These are phyloP conservation scores for Ophiosphaerella korrae DNA, from an alignment of 2,329 filamentous ascomycete genomes.

Conservation along the genomic window DNA sequence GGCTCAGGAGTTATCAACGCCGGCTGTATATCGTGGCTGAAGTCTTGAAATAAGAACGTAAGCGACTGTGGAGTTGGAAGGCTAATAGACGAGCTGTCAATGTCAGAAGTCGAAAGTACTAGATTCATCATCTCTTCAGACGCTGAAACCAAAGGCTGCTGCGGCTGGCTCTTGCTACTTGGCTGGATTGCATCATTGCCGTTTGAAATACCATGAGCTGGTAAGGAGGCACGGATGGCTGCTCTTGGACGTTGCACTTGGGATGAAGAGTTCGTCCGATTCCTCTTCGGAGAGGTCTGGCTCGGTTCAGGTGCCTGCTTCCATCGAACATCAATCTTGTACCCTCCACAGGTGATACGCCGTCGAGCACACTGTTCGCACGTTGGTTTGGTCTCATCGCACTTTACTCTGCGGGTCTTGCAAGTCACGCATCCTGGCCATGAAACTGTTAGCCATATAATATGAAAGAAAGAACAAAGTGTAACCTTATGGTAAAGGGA, in stretches of 20 bases:
- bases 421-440: constrained; percentile 69
- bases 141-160: background rate
- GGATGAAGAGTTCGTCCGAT: constrained; percentile 2
- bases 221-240: background rate
- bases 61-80: constrained; percentile 13
- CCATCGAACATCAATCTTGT: constrained; percentile 76
- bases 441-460: constrained; percentile 8
- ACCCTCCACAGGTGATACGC: constrained; percentile 69
- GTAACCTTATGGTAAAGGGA: constrained; percentile 12
- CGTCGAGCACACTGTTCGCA: constrained; percentile 69
- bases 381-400: constrained; percentile 71
- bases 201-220: background rate
- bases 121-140: constrained; percentile 11
- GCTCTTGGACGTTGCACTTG: constrained; percentile 3
- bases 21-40: constrained; percentile 2
- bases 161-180: background rate
- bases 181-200: background rate
- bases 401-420: constrained; percentile 73
- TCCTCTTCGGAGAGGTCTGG: constrained; percentile 36
- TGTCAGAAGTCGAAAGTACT: constrained; percentile 9
- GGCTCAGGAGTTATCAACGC: background rate
- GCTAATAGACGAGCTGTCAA: constrained; percentile 2
- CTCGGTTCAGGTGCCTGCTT: constrained; percentile 26
- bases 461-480: constrained; percentile 1
- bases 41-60: constrained; percentile 7